Base-by-base conservation (phyloP, 495 filamentous ascomycete species). In the Penicillium waksmanii region DNA sequence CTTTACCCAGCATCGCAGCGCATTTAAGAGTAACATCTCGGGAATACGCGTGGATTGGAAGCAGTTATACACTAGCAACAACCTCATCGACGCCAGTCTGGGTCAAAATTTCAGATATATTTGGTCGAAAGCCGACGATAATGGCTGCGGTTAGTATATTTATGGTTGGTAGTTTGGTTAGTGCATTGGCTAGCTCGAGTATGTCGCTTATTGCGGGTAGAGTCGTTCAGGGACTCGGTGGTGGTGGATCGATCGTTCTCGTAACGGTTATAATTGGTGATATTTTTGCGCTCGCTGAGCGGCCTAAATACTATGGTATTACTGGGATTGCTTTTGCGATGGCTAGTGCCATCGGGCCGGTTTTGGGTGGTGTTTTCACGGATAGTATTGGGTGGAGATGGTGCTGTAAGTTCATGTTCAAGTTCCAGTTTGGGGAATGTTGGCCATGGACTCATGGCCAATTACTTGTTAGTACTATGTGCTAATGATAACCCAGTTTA, bases 101-200 rank as follows among this genome's bases (percentile, higher is more conserved):
- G 90, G 91, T 89, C 18, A 92, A 92, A 67, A 71, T 93, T 35
- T 87, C 83, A 61, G 92, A 96, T 65, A 94, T 96, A 55, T 96
- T 85, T 80, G 92, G 92, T 1, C 83, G 92, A 25, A 97, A 96
- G 66, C 85, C 83, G 3, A 87, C 94, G 50, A 76, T 96, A 44
- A 74, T 96, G 10, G 51, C 87, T 2, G 89, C 91, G 33, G 90
- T 87, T 38, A 73, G 78, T 19, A 70, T 90, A 21, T 96, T 96
- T 77, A 85, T 94, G 63, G 69, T 92, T 11, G 91, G 88, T 3
- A 89, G 85, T 59, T 73, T 96, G 57, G 78, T 96, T 42, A 85
- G 87, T 54, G 92, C 84, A 1, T 64, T 92, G 33, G 81, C 87
- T 13, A 78, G 77, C 31, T 87, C 79, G 50, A 85, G 95, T 60